Percentiles rank a stretch among this genome's conserved stretches.
phyloP scores from a whole-genome alignment of 768 basidiomycete species.

The Cubamyces sp. region DNA sequence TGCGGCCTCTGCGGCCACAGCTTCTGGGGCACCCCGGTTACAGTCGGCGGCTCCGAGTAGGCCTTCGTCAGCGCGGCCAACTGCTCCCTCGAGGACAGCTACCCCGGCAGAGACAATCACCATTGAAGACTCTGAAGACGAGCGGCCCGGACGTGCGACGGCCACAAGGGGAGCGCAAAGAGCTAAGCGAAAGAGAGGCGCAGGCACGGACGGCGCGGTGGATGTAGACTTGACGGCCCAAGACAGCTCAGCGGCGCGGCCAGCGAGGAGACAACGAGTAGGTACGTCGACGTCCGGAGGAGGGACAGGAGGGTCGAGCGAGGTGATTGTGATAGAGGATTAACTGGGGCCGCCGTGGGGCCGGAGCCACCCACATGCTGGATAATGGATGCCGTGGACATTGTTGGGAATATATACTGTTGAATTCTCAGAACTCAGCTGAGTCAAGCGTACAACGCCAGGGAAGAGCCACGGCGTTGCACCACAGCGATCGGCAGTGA shows the following conservation, averaged over 20 bases:
- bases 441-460: no score
- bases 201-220: constrained; percentile 7
- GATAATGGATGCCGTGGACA: neutral
- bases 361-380: no score
- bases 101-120: constrained; percentile 26
- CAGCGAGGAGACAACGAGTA: constrained; percentile 8
- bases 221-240: constrained; percentile 21
- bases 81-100: neutral
- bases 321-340: constrained; percentile 37
- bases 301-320: constrained; percentile 15
- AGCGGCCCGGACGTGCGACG: constrained; percentile 10
- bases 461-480: no score
- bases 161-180: neutral
- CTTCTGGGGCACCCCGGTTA: constrained; percentile 1
- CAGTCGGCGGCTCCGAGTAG: constrained; percentile 1
- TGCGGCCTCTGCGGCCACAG: constrained; percentile 2
- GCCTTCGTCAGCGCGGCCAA: neutral
- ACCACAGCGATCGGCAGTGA: no score
- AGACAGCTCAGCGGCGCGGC: neutral
- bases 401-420: neutral
- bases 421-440: no score
- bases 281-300: constrained; percentile 7
- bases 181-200: constrained; percentile 30
- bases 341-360: constrained; percentile 3
- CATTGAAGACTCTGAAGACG: constrained; percentile 36